A percentile compares a stretch with the other conserved stretches of the same genome.
Evolutionary conservation across 192 early-diverging fungal genomes (phyloP).

Genomic region (Coemansia sp.): DNA sequence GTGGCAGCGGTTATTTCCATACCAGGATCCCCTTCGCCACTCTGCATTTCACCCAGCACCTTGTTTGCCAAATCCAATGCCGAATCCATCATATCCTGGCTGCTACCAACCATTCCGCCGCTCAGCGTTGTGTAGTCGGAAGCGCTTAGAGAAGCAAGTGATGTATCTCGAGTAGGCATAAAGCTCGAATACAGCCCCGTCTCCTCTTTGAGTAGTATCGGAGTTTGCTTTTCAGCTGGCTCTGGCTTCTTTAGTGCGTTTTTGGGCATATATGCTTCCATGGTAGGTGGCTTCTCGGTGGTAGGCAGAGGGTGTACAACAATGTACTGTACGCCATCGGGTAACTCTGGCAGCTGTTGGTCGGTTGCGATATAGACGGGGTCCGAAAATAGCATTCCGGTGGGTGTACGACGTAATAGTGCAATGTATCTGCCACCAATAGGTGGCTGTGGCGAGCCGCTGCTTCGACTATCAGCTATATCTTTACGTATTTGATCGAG

Average conservation of each 20-base stretch:
- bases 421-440: constrained; percentile 38
- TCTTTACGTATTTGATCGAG: constrained; percentile 9
- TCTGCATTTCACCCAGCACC: constrained; percentile 2
- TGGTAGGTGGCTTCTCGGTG: constrained; percentile 7
- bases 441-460: constrained; percentile 9
- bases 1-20: constrained; percentile 12
- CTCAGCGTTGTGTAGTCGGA: constrained; percentile 12
- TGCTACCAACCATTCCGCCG: background rate
- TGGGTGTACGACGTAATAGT: constrained; percentile 36
- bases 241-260: constrained; percentile 4
- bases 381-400: constrained; percentile 47
- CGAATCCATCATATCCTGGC: constrained; percentile 4
- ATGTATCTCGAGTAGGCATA: constrained; percentile 35
- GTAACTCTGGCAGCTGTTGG: constrained; percentile 37
- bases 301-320: constrained; percentile 35
- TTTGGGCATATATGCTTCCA: constrained; percentile 23
- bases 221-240: background rate
- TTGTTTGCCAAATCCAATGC: constrained; percentile 21
- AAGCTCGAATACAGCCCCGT: constrained; percentile 43
- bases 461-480: constrained; percentile 1
- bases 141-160: constrained; percentile 12
- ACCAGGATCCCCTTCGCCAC: background rate
- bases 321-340: constrained; percentile 46
- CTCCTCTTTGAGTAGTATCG: constrained; percentile 14
- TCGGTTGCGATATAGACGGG: constrained; percentile 26